Conservation (phyloP, 495 filamentous ascomycete genomes). For the Annulohypoxylon bovei region DNA sequence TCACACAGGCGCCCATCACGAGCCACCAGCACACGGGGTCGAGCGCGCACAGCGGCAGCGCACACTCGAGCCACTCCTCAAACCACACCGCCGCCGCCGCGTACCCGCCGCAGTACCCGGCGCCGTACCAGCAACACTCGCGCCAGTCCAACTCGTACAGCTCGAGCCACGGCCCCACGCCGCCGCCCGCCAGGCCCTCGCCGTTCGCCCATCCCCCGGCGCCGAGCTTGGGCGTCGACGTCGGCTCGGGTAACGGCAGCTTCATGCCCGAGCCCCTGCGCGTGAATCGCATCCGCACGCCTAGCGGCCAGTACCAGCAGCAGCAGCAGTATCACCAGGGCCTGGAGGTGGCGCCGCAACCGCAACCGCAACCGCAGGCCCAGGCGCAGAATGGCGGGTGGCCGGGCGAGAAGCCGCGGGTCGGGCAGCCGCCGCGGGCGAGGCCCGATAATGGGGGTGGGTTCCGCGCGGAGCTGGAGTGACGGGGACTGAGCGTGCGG, state of each 20-base stretch:
- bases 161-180: background rate
- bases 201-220: background rate
- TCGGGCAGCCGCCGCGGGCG: background rate
- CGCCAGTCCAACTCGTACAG: background rate
- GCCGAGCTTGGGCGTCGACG: background rate
- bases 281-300: constrained; percentile 5
- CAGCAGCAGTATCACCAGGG: background rate
- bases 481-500: too few relatives aligned
- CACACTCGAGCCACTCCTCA: constrained; percentile 9
- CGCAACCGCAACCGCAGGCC: background rate
- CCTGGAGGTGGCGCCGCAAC: background rate
- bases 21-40: constrained; percentile 18
- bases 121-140: constrained; percentile 3
- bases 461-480: constrained; percentile 35
- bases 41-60: constrained; percentile 19
- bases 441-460: background rate
- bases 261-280: constrained; percentile 34
- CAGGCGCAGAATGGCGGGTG: background rate
- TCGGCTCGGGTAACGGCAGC: background rate
- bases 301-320: background rate
- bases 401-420: constrained; percentile 5
- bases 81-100: too few relatives aligned
- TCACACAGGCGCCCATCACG: background rate
- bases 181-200: background rate
- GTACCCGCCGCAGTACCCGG: too few relatives aligned